A percentile compares a stretch with the other conserved stretches of the same genome.
These are phyloP conservation scores for Xylariales sp. DNA, from an alignment of 2,329 filamentous ascomycete genomes.

Conservation along the genomic window DNA sequence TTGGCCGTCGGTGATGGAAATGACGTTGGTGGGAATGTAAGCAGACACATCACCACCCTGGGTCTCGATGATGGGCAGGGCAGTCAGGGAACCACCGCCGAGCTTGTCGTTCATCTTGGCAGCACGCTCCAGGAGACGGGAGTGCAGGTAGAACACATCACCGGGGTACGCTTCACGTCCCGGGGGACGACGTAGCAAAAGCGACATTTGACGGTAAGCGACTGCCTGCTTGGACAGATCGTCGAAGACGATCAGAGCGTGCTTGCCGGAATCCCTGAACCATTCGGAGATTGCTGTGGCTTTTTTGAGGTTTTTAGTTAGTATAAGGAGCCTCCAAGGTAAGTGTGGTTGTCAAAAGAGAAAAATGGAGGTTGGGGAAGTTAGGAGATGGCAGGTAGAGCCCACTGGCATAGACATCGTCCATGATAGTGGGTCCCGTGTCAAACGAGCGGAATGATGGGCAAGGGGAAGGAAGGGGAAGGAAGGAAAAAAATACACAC, in stretches of 20 bases:
- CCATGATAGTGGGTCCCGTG: neutral
- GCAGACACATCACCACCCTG: slow-evolving; percentile 99
- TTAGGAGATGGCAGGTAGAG: too few relatives aligned
- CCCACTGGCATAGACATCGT: neutral
- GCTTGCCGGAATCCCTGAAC: slow-evolving; percentile 82
- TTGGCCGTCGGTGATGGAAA: slow-evolving; percentile 99
- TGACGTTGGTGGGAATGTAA: slow-evolving; percentile 99
- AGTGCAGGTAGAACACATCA: slow-evolving; percentile 99
- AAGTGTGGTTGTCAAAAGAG: too few relatives aligned
- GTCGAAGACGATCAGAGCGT: slow-evolving; percentile 87
- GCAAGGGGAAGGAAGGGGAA: slow-evolving; percentile 3
- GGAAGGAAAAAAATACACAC: slow-evolving; percentile 31
- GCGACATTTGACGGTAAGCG: slow-evolving; percentile 97
- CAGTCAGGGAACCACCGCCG: slow-evolving; percentile 93
- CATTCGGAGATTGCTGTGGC: slow-evolving; percentile 55
- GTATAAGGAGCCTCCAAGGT: neutral
- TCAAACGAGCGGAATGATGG: slow-evolving; percentile 1
- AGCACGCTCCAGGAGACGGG: slow-evolving; percentile 96
- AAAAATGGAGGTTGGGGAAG: too few relatives aligned
- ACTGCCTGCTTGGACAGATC: slow-evolving; percentile 98
- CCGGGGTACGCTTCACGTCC: slow-evolving; percentile 99
- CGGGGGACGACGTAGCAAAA: slow-evolving; percentile 93
- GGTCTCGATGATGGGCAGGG: slow-evolving; percentile 96
- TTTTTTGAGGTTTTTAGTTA: neutral
- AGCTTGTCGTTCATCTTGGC: slow-evolving; percentile 98